Evolutionary conservation across 2,329 filamentous ascomycete species (phyloP).

Genomic region (Mycosphaerelloides madeirae): DNA sequence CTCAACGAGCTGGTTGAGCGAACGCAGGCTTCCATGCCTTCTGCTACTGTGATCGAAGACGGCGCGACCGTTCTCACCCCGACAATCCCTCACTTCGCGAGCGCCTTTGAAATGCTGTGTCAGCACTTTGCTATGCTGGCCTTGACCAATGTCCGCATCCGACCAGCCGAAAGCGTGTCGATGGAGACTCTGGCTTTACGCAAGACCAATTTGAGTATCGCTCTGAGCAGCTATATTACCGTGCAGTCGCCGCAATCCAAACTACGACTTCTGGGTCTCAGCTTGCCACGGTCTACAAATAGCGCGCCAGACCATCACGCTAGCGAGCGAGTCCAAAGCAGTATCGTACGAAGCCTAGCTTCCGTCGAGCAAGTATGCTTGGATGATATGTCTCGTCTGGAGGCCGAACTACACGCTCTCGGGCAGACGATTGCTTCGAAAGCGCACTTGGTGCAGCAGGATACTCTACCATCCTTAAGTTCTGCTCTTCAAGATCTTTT

Average conservation of each 20-base stretch:
- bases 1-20: conserved; percentile 16
- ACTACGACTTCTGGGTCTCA: conserved; percentile 10
- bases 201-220: conserved; percentile 6
- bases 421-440: conserved; percentile 34
- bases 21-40: conserved; percentile 15
- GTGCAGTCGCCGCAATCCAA: not conserved
- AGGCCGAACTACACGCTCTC: conserved; percentile 37
- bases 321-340: not conserved
- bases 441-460: conserved; percentile 30
- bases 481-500: conserved; percentile 25
- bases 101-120: conserved; percentile 45
- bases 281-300: not conserved
- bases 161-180: conserved; percentile 2
- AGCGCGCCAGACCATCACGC: not conserved
- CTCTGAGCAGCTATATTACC: not conserved
- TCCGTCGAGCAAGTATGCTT: conserved; percentile 33
- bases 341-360: not conserved
- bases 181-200: conserved; percentile 16
- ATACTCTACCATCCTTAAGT: conserved; percentile 29
- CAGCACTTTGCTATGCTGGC: conserved; percentile 28
- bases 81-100: conserved; percentile 40
- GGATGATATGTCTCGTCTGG: conserved; percentile 38
- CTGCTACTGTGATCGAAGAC: conserved; percentile 3
- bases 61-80: conserved; percentile 4
- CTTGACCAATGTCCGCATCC: conserved; percentile 1